A percentile compares a stretch with the other conserved stretches of the same genome.
These are phyloP conservation scores for Ambrosia artemisiifolia DNA, from an alignment of 129 eudicot species.

Conservation along the genomic window DNA sequence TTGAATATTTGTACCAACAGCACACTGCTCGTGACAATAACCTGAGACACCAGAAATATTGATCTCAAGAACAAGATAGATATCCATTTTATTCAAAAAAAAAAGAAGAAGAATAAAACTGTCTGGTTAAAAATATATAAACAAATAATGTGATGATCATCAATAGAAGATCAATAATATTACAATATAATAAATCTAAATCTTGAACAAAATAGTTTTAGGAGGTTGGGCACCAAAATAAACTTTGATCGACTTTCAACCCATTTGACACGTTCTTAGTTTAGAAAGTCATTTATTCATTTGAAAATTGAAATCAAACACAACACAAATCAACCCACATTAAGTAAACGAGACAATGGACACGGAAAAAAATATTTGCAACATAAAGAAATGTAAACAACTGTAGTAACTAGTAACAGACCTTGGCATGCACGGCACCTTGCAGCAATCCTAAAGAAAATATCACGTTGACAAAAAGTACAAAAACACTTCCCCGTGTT, in stretches of 20 bases:
- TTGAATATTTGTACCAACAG: slow-evolving; percentile 44
- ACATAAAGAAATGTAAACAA: not conserved
- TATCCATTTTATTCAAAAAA: too few species aligned
- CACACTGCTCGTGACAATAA: slow-evolving; percentile 72
- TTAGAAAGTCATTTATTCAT: not conserved
- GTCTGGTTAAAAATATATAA: not conserved
- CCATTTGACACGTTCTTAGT: not conserved
- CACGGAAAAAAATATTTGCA: not conserved
- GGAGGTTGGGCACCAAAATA: not conserved
- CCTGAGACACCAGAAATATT: slow-evolving; percentile 38
- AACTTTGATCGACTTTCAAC: not conserved
- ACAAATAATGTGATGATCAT: not conserved
- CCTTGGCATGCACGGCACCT: slow-evolving; percentile 85
- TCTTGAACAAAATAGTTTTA: not conserved
- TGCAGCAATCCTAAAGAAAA: slow-evolving; percentile 71
- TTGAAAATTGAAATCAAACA: not conserved
- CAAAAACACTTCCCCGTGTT: slow-evolving; percentile 44
- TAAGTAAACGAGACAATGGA: not conserved
- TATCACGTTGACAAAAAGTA: slow-evolving; percentile 65
- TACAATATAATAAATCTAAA: too few species aligned
- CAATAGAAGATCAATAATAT: too few species aligned
- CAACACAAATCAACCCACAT: not conserved
- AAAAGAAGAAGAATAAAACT: too few species aligned
- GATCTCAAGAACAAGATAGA: not conserved
- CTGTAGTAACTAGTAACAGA: slow-evolving; percentile 25